Conservation (phyloP, 163 green algal species). For the Scenedesmus sp. region DNA sequence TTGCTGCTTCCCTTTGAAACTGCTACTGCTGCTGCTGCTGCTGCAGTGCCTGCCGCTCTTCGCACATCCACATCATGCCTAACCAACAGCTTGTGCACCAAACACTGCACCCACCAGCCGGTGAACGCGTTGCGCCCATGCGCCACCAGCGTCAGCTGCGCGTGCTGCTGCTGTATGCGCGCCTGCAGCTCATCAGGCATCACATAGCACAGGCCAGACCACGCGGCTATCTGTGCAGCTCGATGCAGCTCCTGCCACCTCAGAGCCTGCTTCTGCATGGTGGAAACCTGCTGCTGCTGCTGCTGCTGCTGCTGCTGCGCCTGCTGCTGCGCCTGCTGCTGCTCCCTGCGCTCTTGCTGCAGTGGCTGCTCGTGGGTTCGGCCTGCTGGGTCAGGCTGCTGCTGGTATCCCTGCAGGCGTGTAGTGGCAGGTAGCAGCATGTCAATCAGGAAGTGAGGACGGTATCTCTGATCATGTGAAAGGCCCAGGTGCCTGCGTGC, state of each 20-base stretch:
- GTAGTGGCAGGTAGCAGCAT: background rate
- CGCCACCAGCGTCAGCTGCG: constrained; percentile 64
- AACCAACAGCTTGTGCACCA: background rate
- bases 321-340: background rate
- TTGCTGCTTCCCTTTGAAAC: background rate
- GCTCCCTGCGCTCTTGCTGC: constrained; percentile 4
- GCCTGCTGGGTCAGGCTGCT: background rate
- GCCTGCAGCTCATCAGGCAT: constrained; percentile 23
- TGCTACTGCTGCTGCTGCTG: background rate
- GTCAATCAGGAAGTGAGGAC: background rate
- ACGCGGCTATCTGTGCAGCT: constrained; percentile 43
- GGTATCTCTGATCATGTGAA: too few species aligned
- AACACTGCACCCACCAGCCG: background rate
- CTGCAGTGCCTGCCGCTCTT: background rate
- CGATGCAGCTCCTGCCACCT: constrained; percentile 41
- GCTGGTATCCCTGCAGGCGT: constrained; percentile 1
- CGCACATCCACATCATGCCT: background rate
- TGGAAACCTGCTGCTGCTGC: constrained; percentile 24
- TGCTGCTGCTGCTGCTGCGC: constrained; percentile 1
- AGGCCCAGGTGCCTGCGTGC: too few species aligned
- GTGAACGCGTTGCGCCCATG: constrained; percentile 52
- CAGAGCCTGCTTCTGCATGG: background rate
- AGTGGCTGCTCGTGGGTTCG: background rate
- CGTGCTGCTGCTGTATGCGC: constrained; percentile 4
- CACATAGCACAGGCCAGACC: constrained; percentile 44